Evolutionary conservation across 768 basidiomycete genomes (phyloP), one percentile per base, ranked within the genome.

Genomic region (Suillus ampliporus): DNA sequence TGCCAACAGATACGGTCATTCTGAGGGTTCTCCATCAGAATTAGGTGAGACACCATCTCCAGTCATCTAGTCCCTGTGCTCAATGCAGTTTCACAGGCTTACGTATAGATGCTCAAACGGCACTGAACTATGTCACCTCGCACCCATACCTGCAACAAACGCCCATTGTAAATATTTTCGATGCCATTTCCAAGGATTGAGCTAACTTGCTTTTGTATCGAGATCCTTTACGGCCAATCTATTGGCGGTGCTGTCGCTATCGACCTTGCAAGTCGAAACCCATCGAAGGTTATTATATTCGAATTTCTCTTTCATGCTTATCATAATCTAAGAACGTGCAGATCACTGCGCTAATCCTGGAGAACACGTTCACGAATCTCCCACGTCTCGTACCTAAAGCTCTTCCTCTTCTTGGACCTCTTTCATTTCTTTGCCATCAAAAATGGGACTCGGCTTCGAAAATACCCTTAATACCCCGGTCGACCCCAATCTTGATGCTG

Each of bases 241-340:
- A 94, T 97, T 44, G 97, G 97, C 17, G 97, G 97, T 37, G 96
- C 95, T 0, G 95, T 98, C 5, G 84, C 92, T 14, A 91, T 98
- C 52, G 90, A 95, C 75, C 88, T 97, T 21, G 92, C 92, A 0
- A 89, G 89, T 64, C 82, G 84, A 34, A 96, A 95, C 72, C 84
- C 90, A 1, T 75, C 83, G 21, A 85, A 89, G 69, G 92, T 90
- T 63, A 43, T 61, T 40, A 15, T 37, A 34, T n/a, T 44, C 5
- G 28, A 26, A 57, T 4, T 31, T 4, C 9, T n/a, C 13, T 19
- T n/a, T 17, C 19, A 28, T 23, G 10, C 26, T 31, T 41, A 44
- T 21, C 10, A 51, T 17, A 11, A 17, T 35, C 21, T 17, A n/a
- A 43, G 31, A 46, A 57, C 46, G 15, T 4, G 31, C 65, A 94